Evolutionary conservation across 1,284 basidiomycete species (phyloP).

Genomic region (Lignosus rhinocerotis): DNA sequence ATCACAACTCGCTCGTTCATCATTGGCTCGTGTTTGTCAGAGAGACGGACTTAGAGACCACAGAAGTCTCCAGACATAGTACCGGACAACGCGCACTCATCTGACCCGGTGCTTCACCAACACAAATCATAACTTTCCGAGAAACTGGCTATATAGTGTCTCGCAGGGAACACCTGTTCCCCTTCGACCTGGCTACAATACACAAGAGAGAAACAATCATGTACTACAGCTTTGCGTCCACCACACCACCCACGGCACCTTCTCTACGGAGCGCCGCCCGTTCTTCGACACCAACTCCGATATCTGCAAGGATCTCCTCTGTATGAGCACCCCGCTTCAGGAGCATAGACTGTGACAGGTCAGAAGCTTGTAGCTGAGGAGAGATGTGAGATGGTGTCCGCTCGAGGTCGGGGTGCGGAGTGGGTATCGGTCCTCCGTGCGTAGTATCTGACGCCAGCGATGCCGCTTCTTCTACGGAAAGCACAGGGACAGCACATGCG

Average conservation of each 20-base stretch:
- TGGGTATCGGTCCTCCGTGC: slow-evolving; percentile 36
- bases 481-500: slow-evolving; percentile 75
- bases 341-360: slow-evolving; percentile 16
- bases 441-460: slow-evolving; percentile 36
- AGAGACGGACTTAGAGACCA: too few species aligned
- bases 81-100: too few species aligned
- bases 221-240: slow-evolving; percentile 16
- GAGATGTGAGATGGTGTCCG: slow-evolving; percentile 27
- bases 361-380: slow-evolving; percentile 12
- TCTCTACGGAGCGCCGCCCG: slow-evolving; percentile 12
- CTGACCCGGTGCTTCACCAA: too few species aligned
- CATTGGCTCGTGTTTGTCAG: not conserved
- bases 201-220: not conserved
- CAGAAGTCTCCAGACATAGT: not conserved
- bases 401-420: slow-evolving; percentile 51
- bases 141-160: too few species aligned
- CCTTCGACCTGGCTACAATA: too few species aligned
- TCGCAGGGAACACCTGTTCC: too few species aligned
- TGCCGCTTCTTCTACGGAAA: slow-evolving; percentile 64
- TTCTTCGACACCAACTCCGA: slow-evolving; percentile 18
- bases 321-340: slow-evolving; percentile 56
- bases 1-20: not conserved
- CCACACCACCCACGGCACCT: slow-evolving; percentile 21
- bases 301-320: slow-evolving; percentile 35
- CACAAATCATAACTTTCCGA: too few species aligned